Evolutionary conservation across 176 grass and related monocot species (phyloP).

Genomic region (Raddia guianensis): DNA sequence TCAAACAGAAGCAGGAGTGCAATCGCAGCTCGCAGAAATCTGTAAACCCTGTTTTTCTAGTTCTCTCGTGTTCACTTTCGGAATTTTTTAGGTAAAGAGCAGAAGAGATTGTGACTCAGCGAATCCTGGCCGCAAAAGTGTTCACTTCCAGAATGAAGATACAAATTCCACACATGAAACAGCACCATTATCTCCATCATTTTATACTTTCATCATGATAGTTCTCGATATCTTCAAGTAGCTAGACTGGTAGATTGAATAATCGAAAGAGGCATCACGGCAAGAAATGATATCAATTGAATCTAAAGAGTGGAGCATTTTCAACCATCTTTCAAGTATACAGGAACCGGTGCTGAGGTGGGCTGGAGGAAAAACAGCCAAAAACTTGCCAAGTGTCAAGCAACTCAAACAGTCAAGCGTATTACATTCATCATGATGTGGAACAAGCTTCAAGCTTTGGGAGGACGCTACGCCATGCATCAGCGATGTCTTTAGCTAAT

Average conservation of each 20-base stretch:
- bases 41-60: background rate
- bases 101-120: no score
- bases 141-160: background rate
- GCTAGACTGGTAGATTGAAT: background rate
- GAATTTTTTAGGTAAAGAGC: no score
- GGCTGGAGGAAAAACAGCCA: constrained; percentile 46
- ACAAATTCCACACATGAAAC: constrained; percentile 15
- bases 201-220: constrained; percentile 26
- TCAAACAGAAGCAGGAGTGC: background rate
- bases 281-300: constrained; percentile 29
- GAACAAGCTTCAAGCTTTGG: constrained; percentile 91
- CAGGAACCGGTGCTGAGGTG: constrained; percentile 43
- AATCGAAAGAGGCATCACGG: background rate
- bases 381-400: constrained; percentile 17
- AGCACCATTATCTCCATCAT: background rate
- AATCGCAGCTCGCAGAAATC: background rate
- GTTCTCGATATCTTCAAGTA: constrained; percentile 1
- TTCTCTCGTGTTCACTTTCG: background rate
- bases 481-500: constrained; percentile 87
- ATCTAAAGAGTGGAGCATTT: constrained; percentile 35
- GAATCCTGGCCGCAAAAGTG: background rate
- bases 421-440: constrained; percentile 31
- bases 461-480: constrained; percentile 85
- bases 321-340: constrained; percentile 39
- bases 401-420: constrained; percentile 25